Base-by-base conservation (phyloP, 495 filamentous ascomycete genomes). In the Hypoxylon fragiforme region DNA sequence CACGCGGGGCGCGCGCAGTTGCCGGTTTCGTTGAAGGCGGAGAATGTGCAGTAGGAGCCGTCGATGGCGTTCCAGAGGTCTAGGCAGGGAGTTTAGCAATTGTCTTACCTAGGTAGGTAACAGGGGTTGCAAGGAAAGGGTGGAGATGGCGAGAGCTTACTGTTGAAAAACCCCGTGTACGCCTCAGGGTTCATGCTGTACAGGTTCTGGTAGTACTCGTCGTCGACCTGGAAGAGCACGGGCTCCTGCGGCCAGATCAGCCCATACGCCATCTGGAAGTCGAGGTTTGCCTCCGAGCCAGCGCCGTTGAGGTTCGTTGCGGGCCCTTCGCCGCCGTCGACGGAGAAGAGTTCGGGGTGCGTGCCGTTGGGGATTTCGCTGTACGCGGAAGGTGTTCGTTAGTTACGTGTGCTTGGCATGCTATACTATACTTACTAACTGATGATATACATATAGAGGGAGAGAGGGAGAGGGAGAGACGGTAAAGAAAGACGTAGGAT, bases 31-130 rank as follows among this genome's bases (percentile, higher is more conserved):
- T 54, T 61, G 48, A 43, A 70, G 0, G 64, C 80, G n/a, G 78
- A 73, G 16, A 72, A 77, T 7, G 74, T 40, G 69, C 77, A 85
- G 62, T 85, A 84, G 24, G 78, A 80, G n/a, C 81, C 83, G 51
- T 85, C 84, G 34, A 85, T 80, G n/a, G 81, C 81, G 52, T 85
- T 79, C 50, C 81, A 74, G 61, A 85, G 80, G 41, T 61, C 61
- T 68, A 9, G 16, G 30, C 71, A 77, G 57, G 76, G 75, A 54
- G 74, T 71, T 18, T 73, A 71, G 26, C 66, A 66, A 34, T 64
- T 69, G 22, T 67, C 16, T 1, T n/a, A n/a, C n/a, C n/a, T n/a
- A n/a, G n/a, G n/a, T n/a, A n/a, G n/a, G n/a, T n/a, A n/a, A n/a
- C n/a, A 26, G 14, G 8, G 19, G 60, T 22, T 32, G 9, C 6